phyloP scores from a whole-genome alignment of 345 rosid species.

The Pistacia atlantica region DNA sequence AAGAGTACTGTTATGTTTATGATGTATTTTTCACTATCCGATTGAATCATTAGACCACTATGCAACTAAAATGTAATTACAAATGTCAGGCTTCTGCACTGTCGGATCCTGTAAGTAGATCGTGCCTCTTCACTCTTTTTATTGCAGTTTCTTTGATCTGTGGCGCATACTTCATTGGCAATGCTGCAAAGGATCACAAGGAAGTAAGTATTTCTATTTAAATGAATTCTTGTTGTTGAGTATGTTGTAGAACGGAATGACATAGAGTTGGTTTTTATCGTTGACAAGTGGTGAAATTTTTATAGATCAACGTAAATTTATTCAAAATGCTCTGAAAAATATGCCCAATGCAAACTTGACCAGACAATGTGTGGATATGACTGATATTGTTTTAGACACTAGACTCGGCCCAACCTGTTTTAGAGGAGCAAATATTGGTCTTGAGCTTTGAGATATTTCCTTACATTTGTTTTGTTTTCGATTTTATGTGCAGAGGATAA shows the following conservation, averaged over 20 bases:
- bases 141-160: constrained; percentile 48
- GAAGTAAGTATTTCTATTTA: constrained; percentile 47
- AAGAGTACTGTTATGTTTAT: not conserved
- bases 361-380: not conserved
- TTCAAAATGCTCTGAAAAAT: not conserved
- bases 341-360: not conserved
- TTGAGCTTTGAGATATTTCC: not conserved
- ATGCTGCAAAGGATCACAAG: constrained; percentile 47
- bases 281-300: not conserved
- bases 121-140: constrained; percentile 58
- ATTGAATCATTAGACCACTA: not conserved
- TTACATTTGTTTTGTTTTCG: not conserved
- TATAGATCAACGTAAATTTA: not conserved
- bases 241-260: not conserved
- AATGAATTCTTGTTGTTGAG: not conserved
- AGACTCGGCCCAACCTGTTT: not conserved
- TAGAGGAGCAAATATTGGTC: not conserved
- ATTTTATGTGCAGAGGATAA: constrained; percentile 52
- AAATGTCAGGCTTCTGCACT: constrained; percentile 40
- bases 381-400: not conserved
- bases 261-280: not conserved
- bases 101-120: constrained; percentile 49
- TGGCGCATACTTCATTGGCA: constrained; percentile 60
- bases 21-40: not conserved
- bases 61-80: not conserved